Conservation (phyloP, 345 rosid species). For the Gossypium turneri region DNA sequence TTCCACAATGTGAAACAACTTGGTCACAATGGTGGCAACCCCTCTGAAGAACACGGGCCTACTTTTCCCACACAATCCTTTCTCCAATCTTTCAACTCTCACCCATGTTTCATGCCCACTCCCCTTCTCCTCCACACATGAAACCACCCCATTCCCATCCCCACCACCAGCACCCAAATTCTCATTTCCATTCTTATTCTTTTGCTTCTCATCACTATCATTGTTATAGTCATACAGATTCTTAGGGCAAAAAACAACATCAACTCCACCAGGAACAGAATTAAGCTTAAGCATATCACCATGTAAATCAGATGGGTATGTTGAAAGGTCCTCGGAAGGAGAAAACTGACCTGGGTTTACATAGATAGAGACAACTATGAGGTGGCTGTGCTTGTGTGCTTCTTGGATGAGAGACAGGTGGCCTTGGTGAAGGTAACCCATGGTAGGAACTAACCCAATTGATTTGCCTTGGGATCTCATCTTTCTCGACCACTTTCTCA, state of each 20-base stretch:
- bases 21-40: conserved; percentile 72
- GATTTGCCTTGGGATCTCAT: conserved; percentile 57
- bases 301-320: conserved; percentile 84
- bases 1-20: conserved; percentile 84
- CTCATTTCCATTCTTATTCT: not conserved
- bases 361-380: conserved; percentile 74
- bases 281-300: conserved; percentile 66
- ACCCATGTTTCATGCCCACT: conserved; percentile 91
- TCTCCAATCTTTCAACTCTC: conserved; percentile 80
- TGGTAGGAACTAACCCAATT: conserved; percentile 75
- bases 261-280: conserved; percentile 51
- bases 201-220: not conserved
- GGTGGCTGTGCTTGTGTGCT: conserved; percentile 38
- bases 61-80: conserved; percentile 83
- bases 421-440: conserved; percentile 91
- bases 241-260: conserved; percentile 66
- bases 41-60: conserved; percentile 90
- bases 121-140: conserved; percentile 62
- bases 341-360: conserved; percentile 97
- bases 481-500: conserved; percentile 77
- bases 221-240: conserved; percentile 60
- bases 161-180: not conserved
- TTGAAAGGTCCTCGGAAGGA: conserved; percentile 80
- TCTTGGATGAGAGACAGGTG: conserved; percentile 70
- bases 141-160: conserved; percentile 27